phyloP scores from a whole-genome alignment of 1,284 basidiomycete genomes.

The Irpex sp. region DNA sequence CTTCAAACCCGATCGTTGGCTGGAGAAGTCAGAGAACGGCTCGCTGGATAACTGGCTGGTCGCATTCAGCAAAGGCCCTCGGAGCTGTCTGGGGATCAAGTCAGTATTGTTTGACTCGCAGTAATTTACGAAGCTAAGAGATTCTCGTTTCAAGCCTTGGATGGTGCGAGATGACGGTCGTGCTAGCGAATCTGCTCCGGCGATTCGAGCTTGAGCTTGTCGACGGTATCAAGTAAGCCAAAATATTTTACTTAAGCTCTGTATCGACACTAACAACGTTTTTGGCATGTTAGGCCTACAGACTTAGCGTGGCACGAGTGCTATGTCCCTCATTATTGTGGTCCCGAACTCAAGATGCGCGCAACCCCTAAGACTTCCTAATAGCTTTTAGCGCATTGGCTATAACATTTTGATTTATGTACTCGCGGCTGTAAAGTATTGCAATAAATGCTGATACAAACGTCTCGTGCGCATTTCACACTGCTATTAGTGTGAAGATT shows the following conservation, averaged over 20 bases:
- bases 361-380: too few relatives aligned
- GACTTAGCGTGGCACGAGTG: slow-evolving; percentile 21
- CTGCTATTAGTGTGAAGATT: too few relatives aligned
- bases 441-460: too few relatives aligned
- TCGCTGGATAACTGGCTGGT: slow-evolving; percentile 19
- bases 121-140: background rate
- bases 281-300: background rate
- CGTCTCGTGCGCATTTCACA: too few relatives aligned
- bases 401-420: too few relatives aligned
- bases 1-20: slow-evolving; percentile 35
- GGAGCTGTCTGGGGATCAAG: slow-evolving; percentile 25
- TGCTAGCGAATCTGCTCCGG: slow-evolving; percentile 33
- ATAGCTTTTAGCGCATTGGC: too few relatives aligned
- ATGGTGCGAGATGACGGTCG: slow-evolving; percentile 35
- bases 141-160: slow-evolving; percentile 24
- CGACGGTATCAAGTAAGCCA: slow-evolving; percentile 26
- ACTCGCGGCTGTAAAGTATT: too few relatives aligned
- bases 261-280: background rate
- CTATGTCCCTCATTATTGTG: slow-evolving; percentile 25
- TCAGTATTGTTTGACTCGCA: slow-evolving; percentile 1
- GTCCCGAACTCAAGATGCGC: slow-evolving; percentile 3
- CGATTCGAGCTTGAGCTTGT: slow-evolving; percentile 28
- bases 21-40: slow-evolving; percentile 12
- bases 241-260: background rate
- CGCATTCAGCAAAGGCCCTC: slow-evolving; percentile 20